These are phyloP conservation scores for Fusarium dimerum DNA, from an alignment of 2,329 filamentous ascomycete genomes.

Conservation along the genomic window DNA sequence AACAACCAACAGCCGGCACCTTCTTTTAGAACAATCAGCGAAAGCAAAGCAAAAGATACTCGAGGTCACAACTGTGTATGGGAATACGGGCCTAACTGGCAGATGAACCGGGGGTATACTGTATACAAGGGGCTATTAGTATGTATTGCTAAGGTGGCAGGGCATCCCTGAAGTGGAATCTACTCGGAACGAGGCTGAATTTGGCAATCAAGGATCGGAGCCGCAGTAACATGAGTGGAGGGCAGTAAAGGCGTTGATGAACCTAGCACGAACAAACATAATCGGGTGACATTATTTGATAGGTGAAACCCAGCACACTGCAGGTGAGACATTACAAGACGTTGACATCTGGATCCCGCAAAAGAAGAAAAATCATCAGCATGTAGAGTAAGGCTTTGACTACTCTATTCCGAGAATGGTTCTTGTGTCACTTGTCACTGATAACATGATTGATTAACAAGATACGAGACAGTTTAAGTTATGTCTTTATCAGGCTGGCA, in stretches of 20 bases:
- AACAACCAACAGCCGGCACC: constrained; percentile 1
- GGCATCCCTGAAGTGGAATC: background rate
- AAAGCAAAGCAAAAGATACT: background rate
- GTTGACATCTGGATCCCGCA: constrained; percentile 1
- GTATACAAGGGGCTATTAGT: background rate
- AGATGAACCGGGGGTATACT: background rate
- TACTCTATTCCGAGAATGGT: too few relatives aligned
- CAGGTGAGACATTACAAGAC: constrained; percentile 4
- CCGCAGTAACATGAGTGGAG: background rate
- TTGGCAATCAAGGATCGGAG: background rate
- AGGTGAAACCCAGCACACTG: background rate
- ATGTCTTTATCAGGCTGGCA: too few relatives aligned
- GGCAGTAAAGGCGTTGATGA: background rate
- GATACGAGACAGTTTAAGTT: too few relatives aligned
- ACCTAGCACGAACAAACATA: constrained; percentile 9
- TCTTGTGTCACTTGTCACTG: too few relatives aligned
- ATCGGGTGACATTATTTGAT: background rate
- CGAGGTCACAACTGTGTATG: background rate
- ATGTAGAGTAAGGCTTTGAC: background rate
- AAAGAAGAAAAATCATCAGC: background rate
- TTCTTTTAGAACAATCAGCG: background rate
- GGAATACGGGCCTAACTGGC: background rate
- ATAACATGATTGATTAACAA: too few relatives aligned
- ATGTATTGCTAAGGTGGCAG: background rate
- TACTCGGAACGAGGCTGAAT: background rate